These are phyloP conservation scores for Drosera capensis DNA, from an alignment of 148 eudicot species.

Conservation along the genomic window DNA sequence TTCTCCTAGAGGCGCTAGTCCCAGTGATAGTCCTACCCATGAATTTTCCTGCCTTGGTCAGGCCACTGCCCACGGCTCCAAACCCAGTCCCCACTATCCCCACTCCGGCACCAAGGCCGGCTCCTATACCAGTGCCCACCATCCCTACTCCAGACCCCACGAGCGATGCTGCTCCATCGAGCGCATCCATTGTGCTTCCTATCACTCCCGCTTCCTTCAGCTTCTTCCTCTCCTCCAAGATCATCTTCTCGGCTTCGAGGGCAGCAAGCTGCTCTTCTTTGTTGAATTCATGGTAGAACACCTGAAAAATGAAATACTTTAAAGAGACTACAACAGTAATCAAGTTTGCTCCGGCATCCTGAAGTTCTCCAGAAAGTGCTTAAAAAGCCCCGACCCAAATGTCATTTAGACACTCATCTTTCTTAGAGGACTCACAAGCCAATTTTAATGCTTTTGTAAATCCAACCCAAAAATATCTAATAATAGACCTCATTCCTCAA, in stretches of 20 bases:
- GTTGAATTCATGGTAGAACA: constrained; percentile 52
- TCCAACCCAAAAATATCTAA: too few relatives aligned
- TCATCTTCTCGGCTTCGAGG: constrained; percentile 61
- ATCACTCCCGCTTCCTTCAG: constrained; percentile 80
- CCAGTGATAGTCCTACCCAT: constrained; percentile 86
- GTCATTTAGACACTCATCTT: too few relatives aligned
- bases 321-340: too few relatives aligned
- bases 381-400: too few relatives aligned
- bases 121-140: too few relatives aligned
- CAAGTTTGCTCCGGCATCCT: too few relatives aligned
- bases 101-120: constrained; percentile 44
- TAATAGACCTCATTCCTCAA: too few relatives aligned
- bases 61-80: constrained; percentile 71
- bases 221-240: constrained; percentile 63
- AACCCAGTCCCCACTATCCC: constrained; percentile 42
- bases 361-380: too few relatives aligned
- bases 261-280: constrained; percentile 83
- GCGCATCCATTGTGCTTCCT: constrained; percentile 92
- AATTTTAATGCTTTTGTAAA: too few relatives aligned
- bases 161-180: constrained; percentile 53
- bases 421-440: too few relatives aligned
- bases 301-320: too few relatives aligned
- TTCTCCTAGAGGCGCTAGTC: constrained; percentile 24
- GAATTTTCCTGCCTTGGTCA: constrained; percentile 78
- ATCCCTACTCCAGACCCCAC: constrained; percentile 67